Conservation (phyloP, 2,329 filamentous ascomycete genomes). For the Herpotrichia juniperi region DNA sequence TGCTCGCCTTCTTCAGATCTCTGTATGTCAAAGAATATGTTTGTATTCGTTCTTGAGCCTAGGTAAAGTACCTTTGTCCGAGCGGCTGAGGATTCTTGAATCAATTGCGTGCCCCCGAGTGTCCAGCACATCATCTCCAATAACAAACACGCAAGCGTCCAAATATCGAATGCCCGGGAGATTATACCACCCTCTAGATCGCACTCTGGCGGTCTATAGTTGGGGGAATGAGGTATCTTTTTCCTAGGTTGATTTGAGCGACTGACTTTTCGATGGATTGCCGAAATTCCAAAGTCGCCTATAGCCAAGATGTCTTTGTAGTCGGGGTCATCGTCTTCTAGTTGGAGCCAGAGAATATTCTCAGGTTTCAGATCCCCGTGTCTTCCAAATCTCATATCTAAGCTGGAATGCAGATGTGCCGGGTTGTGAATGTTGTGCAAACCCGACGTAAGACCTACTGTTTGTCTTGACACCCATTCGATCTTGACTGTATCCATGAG, state of each 20-base stretch:
- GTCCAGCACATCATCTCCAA: constrained; percentile 23
- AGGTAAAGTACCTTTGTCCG: neutral
- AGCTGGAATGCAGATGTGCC: neutral
- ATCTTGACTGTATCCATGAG: neutral
- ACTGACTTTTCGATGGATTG: constrained; percentile 2
- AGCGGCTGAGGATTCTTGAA: constrained; percentile 1
- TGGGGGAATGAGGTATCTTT: constrained; percentile 5
- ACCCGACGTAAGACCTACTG: constrained; percentile 4
- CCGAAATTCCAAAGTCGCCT: constrained; percentile 7
- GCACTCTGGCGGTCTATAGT: constrained; percentile 22
- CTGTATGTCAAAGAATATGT: constrained; percentile 23
- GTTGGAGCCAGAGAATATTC: constrained; percentile 9
- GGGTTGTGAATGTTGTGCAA: constrained; percentile 10
- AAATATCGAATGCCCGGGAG: constrained; percentile 22
- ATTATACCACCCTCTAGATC: constrained; percentile 18
- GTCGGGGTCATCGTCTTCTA: neutral
- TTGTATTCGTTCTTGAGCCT: constrained; percentile 2
- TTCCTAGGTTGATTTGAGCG: constrained; percentile 8
- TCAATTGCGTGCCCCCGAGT: constrained; percentile 7
- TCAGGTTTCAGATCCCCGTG: constrained; percentile 15
- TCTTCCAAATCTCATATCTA: constrained; percentile 5
- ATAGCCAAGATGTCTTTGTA: constrained; percentile 8
- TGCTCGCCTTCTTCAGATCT: neutral
- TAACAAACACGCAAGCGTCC: constrained; percentile 24
- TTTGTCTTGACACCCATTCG: constrained; percentile 10